Percentiles rank a stretch among this genome's conserved stretches.
Conservation (phyloP, 108 stramenopile species). For the Mediolabrus comicus region DNA sequence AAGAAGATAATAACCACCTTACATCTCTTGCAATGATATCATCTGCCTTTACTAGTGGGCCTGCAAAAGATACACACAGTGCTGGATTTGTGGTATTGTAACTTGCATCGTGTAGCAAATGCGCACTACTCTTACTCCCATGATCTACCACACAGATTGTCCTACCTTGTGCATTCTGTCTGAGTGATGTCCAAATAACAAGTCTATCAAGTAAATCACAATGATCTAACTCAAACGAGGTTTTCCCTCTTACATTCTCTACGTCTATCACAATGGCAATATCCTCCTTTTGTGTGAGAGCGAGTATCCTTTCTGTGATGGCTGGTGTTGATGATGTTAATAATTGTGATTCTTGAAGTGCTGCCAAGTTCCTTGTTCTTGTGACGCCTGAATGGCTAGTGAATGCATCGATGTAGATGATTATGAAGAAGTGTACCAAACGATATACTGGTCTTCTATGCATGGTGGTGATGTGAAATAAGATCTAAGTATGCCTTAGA, state of each 20-base stretch:
- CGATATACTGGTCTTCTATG: not conserved
- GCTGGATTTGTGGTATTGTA: not conserved
- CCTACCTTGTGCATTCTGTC: constrained; percentile 29
- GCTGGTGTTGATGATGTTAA: not conserved
- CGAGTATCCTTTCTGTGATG: constrained; percentile 25
- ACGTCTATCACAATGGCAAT: constrained; percentile 53
- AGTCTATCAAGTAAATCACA: constrained; percentile 49
- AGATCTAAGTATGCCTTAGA: too few relatives aligned
- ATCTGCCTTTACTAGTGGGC: constrained; percentile 62
- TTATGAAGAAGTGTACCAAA: not conserved
- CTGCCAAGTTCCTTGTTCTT: not conserved
- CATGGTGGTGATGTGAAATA: too few relatives aligned
- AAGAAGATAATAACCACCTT: constrained; percentile 16
- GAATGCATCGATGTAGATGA: not conserved
- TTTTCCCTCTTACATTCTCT: constrained; percentile 71
- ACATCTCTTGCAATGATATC: constrained; percentile 66
- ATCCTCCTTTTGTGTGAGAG: constrained; percentile 20
- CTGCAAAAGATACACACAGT: constrained; percentile 51
- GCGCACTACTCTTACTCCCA: constrained; percentile 43
- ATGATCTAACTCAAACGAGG: constrained; percentile 58
- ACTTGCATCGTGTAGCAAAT: constrained; percentile 22
- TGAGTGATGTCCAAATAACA: constrained; percentile 36
- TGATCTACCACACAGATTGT: constrained; percentile 64
- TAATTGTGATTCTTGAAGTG: not conserved
- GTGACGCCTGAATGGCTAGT: not conserved